Evolutionary conservation across 164 flowering plant genomes (phyloP).

Genomic region (Paratinospora sagittata): DNA sequence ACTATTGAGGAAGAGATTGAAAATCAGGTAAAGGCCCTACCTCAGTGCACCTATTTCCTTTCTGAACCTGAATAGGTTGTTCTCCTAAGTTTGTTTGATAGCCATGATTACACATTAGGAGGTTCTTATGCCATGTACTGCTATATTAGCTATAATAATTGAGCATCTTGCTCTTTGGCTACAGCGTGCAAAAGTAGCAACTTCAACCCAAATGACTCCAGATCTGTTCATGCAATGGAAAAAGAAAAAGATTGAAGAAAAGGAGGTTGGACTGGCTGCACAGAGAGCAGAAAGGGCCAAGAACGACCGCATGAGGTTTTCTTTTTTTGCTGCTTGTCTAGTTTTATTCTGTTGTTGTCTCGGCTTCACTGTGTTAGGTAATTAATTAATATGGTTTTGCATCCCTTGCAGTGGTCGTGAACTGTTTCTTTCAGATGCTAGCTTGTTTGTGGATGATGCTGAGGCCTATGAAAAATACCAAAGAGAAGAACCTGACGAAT

Average conservation of each 20-base stretch:
- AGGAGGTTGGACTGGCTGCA: slow-evolving; percentile 77
- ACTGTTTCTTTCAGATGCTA: slow-evolving; percentile 69
- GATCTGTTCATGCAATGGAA: slow-evolving; percentile 90
- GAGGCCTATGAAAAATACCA: slow-evolving; percentile 37
- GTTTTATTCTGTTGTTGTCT: slow-evolving; percentile 1
- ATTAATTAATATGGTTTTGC: neutral
- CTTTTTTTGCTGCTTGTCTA: neutral
- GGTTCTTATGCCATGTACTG: neutral
- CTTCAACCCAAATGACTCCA: slow-evolving; percentile 79
- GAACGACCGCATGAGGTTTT: slow-evolving; percentile 83
- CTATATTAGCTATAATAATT: slow-evolving; percentile 5
- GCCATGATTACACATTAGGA: neutral
- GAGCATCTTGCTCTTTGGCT: slow-evolving; percentile 8
- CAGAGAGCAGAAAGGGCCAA: slow-evolving; percentile 84
- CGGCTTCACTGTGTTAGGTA: neutral
- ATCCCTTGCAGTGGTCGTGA: slow-evolving; percentile 33
- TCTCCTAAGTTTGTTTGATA: neutral
- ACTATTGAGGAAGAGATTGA: slow-evolving; percentile 95
- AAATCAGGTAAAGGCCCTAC: slow-evolving; percentile 53
- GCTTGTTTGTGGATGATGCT: slow-evolving; percentile 88
- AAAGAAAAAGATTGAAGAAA: slow-evolving; percentile 74
- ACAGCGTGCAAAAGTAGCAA: slow-evolving; percentile 72
- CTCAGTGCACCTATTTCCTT: neutral
- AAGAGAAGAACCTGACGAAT: slow-evolving; percentile 27
- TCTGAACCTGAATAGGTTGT: neutral